Conservation (phyloP, 371 early-diverging fungal species). For the Lichtheimia hyalospora region DNA sequence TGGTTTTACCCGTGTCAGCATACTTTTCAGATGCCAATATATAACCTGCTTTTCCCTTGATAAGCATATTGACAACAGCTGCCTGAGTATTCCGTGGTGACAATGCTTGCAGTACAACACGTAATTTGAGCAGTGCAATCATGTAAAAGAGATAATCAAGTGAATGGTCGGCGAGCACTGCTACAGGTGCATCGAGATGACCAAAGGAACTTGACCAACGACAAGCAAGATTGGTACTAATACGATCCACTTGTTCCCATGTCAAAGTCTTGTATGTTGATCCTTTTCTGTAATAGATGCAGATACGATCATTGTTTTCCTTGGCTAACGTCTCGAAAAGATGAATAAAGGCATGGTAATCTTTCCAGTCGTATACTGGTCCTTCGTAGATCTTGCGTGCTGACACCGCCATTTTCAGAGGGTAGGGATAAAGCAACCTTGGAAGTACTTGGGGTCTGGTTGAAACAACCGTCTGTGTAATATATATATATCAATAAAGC, state of each 20-base stretch:
- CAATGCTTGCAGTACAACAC: constrained; percentile 11
- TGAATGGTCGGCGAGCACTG: constrained; percentile 21
- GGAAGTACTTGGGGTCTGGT: no score
- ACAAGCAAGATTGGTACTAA: constrained; percentile 29
- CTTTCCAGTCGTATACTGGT: no score
- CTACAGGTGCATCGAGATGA: constrained; percentile 7
- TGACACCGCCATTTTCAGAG: no score
- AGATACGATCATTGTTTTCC: no score
- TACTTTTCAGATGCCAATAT: constrained; percentile 19
- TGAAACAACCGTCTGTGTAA: no score
- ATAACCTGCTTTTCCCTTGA: constrained; percentile 12
- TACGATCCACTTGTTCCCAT: constrained; percentile 22
- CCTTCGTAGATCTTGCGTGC: no score
- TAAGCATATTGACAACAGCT: constrained; percentile 17
- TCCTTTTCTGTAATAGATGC: no score
- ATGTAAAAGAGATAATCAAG: constrained; percentile 16
- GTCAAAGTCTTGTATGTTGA: constrained; percentile 13
- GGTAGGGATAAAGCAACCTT: no score
- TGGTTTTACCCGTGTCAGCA: not conserved
- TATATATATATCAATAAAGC: no score
- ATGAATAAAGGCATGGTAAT: no score
- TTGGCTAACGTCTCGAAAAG: no score
- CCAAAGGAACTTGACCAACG: constrained; percentile 5
- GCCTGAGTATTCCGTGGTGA: constrained; percentile 36
- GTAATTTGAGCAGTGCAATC: constrained; percentile 26